Evolutionary conservation across 148 eudicot genomes (phyloP).

Genomic region (Amaranthus palmeri): DNA sequence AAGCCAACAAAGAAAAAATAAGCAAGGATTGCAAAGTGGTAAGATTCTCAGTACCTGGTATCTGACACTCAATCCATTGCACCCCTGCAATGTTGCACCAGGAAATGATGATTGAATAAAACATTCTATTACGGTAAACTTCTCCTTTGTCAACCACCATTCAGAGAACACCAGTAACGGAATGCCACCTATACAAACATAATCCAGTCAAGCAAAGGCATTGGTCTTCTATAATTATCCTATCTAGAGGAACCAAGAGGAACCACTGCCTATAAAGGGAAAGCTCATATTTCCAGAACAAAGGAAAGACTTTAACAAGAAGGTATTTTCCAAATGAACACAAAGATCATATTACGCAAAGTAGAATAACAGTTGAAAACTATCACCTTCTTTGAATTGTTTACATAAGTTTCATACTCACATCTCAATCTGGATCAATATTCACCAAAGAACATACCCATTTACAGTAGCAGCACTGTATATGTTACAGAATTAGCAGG

Average conservation of each 20-base stretch:
- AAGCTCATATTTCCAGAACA: background rate
- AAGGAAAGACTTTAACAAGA: background rate
- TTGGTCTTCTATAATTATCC: background rate
- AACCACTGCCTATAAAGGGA: background rate
- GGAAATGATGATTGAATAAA: constrained; percentile 77
- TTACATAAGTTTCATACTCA: background rate
- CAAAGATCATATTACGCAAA: background rate
- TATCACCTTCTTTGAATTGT: background rate
- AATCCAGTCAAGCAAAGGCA: constrained; percentile 2
- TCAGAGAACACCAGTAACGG: constrained; percentile 73
- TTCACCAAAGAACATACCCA: background rate
- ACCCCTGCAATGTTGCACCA: constrained; percentile 68
- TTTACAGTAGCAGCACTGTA: background rate
- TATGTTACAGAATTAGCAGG: background rate
- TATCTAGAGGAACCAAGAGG: background rate
- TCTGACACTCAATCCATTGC: constrained; percentile 76
- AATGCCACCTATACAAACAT: constrained; percentile 58
- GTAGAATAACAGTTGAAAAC: background rate
- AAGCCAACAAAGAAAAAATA: background rate
- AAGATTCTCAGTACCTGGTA: constrained; percentile 54
- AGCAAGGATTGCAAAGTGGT: background rate
- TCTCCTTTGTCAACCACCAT: constrained; percentile 91
- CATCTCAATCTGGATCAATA: background rate
- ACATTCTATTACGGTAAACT: constrained; percentile 54
- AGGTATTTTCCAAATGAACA: background rate